Evolutionary conservation across 2,329 filamentous ascomycete species (phyloP), one percentile per base, ranked within the genome.

Genomic region (Monosporascus sp.): DNA sequence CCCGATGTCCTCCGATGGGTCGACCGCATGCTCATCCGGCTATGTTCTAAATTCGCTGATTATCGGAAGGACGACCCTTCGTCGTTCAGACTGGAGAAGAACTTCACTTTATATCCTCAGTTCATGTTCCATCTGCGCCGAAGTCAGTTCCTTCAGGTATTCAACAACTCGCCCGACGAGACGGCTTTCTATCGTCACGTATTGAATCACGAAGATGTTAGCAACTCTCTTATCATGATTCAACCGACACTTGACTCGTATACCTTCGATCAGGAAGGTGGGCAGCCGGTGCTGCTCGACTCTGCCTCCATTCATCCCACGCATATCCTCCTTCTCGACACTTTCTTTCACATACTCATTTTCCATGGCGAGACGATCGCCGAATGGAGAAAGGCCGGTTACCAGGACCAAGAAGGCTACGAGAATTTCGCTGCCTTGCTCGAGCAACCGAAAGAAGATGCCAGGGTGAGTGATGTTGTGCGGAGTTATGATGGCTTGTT

Each of bases 71-170:
- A 99, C 68, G 94, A 99, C 64, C 91, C 94, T 15, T 95, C 93
- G 5, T 97, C 93, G 0, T 99, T 99, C 83, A 84, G 91, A 37
- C 74, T 96, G 57, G 94, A 99, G 73, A 97, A 97, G 83, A 99
- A 99, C 77, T 99, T 99, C 68, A 97, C 93, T 0, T 81, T 99
- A 17, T 99, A 99, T 68, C 94, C 94, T 25, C 94, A 99, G 70
- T 99, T 99, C 75, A 99, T 99, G 94, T 99, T 99, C 80, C 94
- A 99, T 71, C 81, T 99, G 56, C 88, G 94, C 63, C 85, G 94
- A 72, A 96, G 91, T 72, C 94, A 97, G 72, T 99, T 99, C 78
- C 74, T 99, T 59, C 94, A 99, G 68, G 92, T 99, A 53, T 99
- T 99, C 82, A 99, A 99, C 78, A 99, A 97, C 72, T 97, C 93